A percentile compares a stretch with the other conserved stretches of the same genome.
Evolutionary conservation across 2,329 filamentous ascomycete genomes (phyloP).

Genomic region (Diplocarpon mali): DNA sequence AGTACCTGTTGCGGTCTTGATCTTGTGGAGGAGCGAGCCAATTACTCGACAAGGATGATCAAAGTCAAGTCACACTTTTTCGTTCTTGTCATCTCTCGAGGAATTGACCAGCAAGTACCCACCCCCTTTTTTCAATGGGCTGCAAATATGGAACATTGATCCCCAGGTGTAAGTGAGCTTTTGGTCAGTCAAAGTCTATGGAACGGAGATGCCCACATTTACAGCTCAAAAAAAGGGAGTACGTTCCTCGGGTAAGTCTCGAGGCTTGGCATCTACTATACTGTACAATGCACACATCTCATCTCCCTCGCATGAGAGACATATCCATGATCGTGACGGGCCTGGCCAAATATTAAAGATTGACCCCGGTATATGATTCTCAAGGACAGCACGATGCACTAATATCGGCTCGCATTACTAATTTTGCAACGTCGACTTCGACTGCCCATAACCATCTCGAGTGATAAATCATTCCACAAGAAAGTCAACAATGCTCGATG

Average conservation of each 20-base stretch:
- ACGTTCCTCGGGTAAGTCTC: too few species aligned
- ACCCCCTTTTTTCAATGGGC: too few species aligned
- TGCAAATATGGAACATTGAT: too few species aligned
- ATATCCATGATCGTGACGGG: conserved; percentile 2
- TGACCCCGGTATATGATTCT: not conserved
- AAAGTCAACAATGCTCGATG: conserved; percentile 6
- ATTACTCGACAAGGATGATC: not conserved
- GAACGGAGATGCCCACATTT: too few species aligned
- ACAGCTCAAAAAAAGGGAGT: too few species aligned
- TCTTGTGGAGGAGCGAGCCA: too few species aligned
- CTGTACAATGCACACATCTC: not conserved
- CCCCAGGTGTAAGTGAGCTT: too few species aligned
- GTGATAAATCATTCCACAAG: not conserved
- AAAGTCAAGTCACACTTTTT: not conserved
- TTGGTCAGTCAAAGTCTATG: too few species aligned
- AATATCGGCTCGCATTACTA: not conserved
- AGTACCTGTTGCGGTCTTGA: too few species aligned
- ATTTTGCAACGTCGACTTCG: not conserved
- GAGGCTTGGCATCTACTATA: not conserved
- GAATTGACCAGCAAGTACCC: not conserved
- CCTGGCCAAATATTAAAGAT: conserved; percentile 2
- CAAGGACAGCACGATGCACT: not conserved
- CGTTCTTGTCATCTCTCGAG: not conserved
- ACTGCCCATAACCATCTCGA: not conserved
- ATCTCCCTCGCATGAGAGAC: conserved; percentile 1